phyloP scores from a whole-genome alignment of 179 eudicot genomes.

The Corrigiola litoralis region DNA sequence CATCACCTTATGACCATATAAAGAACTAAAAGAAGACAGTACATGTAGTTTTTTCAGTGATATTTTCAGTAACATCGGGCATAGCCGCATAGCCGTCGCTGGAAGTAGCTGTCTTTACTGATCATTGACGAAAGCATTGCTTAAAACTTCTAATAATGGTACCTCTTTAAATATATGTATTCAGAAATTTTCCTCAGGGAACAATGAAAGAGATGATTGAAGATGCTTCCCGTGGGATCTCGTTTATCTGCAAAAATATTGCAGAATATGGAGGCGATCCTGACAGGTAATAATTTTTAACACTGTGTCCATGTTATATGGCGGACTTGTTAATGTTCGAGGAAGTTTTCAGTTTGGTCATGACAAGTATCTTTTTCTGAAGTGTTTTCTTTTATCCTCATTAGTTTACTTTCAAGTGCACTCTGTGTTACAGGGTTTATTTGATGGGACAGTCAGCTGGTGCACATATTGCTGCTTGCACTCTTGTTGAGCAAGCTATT shows the following conservation, averaged over 20 bases:
- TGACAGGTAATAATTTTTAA: slow-evolving; percentile 40
- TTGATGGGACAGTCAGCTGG: slow-evolving; percentile 99
- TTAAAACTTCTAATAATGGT: slow-evolving; percentile 11
- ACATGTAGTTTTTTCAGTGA: too few species aligned
- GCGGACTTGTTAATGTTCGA: too few species aligned
- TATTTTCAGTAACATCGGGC: too few species aligned
- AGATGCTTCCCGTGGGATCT: slow-evolving; percentile 89
- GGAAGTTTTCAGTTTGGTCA: background rate
- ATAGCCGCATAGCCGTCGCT: too few species aligned
- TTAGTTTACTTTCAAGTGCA: background rate
- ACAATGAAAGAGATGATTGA: slow-evolving; percentile 88
- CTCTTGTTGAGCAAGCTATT: slow-evolving; percentile 79
- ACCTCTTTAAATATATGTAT: slow-evolving; percentile 17
- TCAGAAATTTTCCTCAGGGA: slow-evolving; percentile 93
- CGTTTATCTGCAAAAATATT: slow-evolving; percentile 81
- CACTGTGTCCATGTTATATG: background rate
- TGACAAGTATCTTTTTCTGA: background rate
- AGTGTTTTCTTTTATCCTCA: background rate
- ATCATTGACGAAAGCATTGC: slow-evolving; percentile 1
- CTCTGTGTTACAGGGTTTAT: slow-evolving; percentile 49
- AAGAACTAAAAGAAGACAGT: too few species aligned
- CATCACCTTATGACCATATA: too few species aligned
- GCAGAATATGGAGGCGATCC: slow-evolving; percentile 98
- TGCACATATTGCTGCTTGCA: slow-evolving; percentile 93
- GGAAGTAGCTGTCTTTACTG: slow-evolving; percentile 1